These are phyloP conservation scores for Collybia sordida DNA, from an alignment of 768 basidiomycete species.

Conservation along the genomic window DNA sequence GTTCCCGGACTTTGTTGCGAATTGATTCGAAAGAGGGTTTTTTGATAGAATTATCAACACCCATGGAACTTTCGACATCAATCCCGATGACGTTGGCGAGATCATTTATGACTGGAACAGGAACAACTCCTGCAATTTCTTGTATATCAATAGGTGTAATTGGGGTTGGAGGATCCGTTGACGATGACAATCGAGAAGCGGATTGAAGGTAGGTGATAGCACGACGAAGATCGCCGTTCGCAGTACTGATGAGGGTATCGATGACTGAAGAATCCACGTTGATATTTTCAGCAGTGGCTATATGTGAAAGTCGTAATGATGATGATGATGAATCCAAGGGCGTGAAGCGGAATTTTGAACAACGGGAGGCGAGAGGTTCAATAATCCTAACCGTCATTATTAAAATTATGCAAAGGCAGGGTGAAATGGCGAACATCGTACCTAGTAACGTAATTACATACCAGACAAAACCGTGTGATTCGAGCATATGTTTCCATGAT, in stretches of 20 bases:
- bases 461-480: constrained; percentile 96
- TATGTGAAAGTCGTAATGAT: constrained; percentile 70
- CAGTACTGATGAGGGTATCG: constrained; percentile 71
- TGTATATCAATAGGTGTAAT: constrained; percentile 83
- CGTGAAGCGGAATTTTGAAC: constrained; percentile 98
- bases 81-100: constrained; percentile 77
- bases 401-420: neutral
- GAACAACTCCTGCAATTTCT: constrained; percentile 96
- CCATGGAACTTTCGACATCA: constrained; percentile 52
- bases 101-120: constrained; percentile 63
- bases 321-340: constrained; percentile 84
- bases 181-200: constrained; percentile 82
- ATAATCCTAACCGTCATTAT: constrained; percentile 69
- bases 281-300: constrained; percentile 77
- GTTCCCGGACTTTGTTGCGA: constrained; percentile 65
- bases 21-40: constrained; percentile 57
- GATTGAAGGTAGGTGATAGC: constrained; percentile 98
- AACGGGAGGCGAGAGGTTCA: constrained; percentile 96
- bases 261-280: constrained; percentile 58
- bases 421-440: constrained; percentile 28
- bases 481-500: constrained; percentile 99
- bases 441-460: constrained; percentile 99
- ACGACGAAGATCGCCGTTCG: constrained; percentile 91
- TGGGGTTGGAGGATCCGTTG: constrained; percentile 66
- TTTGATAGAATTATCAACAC: constrained; percentile 44